phyloP scores from a whole-genome alignment of 2,329 filamentous ascomycete genomes.

The Penicillium sp. region DNA sequence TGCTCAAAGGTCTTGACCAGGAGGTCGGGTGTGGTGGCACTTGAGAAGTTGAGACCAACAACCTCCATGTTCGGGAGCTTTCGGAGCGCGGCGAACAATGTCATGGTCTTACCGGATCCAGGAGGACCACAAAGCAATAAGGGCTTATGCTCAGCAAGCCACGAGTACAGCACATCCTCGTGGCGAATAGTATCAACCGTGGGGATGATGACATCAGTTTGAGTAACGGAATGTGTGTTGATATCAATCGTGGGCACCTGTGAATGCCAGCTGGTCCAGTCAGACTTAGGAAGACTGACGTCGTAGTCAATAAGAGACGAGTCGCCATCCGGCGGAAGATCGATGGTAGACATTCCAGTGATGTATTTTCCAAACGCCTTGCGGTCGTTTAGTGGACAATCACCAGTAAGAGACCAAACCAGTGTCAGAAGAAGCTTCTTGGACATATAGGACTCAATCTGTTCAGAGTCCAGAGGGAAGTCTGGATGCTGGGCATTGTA shows the following conservation, averaged over 20 bases:
- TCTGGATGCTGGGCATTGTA: constrained; percentile 94
- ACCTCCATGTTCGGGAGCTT: constrained; percentile 99
- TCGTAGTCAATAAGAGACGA: constrained; percentile 91
- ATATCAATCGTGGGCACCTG: constrained; percentile 93
- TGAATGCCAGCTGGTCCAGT: constrained; percentile 92
- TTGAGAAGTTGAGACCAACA: constrained; percentile 98
- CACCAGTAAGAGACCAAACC: constrained; percentile 94
- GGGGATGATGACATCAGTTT: constrained; percentile 97
- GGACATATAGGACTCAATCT: constrained; percentile 82
- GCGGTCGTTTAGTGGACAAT: constrained; percentile 83
- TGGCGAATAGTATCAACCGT: constrained; percentile 96
- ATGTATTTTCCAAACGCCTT: constrained; percentile 87
- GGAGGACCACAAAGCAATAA: constrained; percentile 93
- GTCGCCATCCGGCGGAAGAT: constrained; percentile 75
- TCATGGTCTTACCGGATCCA: constrained; percentile 99
- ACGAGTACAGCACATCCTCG: constrained; percentile 98
- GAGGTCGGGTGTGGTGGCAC: constrained; percentile 93
- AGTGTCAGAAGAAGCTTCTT: constrained; percentile 92
- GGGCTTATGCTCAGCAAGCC: constrained; percentile 98
- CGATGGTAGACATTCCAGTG: constrained; percentile 77
- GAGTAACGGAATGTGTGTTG: constrained; percentile 96
- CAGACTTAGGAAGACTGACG: constrained; percentile 77
- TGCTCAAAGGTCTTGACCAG: constrained; percentile 99
- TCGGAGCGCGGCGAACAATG: constrained; percentile 91
- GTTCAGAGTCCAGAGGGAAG: constrained; percentile 86